These are phyloP conservation scores for Biscogniauxia sp. DNA, from an alignment of 2,329 filamentous ascomycete species.

Conservation along the genomic window DNA sequence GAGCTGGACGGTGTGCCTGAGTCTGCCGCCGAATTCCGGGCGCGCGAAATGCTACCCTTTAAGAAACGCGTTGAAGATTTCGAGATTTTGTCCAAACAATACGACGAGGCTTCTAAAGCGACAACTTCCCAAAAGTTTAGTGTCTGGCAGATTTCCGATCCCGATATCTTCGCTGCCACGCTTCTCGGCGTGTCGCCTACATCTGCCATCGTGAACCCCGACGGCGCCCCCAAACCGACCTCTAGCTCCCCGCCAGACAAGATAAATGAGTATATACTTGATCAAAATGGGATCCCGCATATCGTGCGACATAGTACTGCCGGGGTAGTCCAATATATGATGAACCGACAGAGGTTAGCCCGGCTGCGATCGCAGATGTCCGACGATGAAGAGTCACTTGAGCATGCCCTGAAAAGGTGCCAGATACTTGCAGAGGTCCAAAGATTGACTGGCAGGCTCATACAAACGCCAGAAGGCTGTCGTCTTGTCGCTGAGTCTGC, in stretches of 20 bases:
- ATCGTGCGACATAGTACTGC: conserved; percentile 11
- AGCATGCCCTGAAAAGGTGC: conserved; percentile 8
- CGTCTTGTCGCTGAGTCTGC: conserved; percentile 9
- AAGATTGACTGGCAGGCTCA: conserved; percentile 22
- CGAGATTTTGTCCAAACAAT: conserved; percentile 20
- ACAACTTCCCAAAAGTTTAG: conserved; percentile 16
- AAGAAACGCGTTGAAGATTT: conserved; percentile 30
- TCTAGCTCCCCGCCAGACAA: background rate
- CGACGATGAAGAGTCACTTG: conserved; percentile 5
- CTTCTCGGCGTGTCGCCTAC: conserved; percentile 23
- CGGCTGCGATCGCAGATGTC: background rate
- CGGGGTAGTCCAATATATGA: conserved; percentile 26
- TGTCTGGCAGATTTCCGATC: conserved; percentile 40
- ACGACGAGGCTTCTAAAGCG: conserved; percentile 12
- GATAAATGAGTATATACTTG: conserved; percentile 12
- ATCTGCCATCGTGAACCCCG: background rate
- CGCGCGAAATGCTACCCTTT: conserved; percentile 31
- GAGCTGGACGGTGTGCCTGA: conserved; percentile 33
- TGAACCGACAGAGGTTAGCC: conserved; percentile 21
- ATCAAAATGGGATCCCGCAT: conserved; percentile 29
- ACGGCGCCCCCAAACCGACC: background rate
- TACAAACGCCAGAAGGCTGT: conserved; percentile 19
- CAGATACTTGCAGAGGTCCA: conserved; percentile 19
- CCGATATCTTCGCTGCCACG: conserved; percentile 43
- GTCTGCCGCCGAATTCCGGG: conserved; percentile 2